These are phyloP conservation scores for Diutina scorzettiae DNA, from an alignment of 1,139 yeast species.

Conservation along the genomic window DNA sequence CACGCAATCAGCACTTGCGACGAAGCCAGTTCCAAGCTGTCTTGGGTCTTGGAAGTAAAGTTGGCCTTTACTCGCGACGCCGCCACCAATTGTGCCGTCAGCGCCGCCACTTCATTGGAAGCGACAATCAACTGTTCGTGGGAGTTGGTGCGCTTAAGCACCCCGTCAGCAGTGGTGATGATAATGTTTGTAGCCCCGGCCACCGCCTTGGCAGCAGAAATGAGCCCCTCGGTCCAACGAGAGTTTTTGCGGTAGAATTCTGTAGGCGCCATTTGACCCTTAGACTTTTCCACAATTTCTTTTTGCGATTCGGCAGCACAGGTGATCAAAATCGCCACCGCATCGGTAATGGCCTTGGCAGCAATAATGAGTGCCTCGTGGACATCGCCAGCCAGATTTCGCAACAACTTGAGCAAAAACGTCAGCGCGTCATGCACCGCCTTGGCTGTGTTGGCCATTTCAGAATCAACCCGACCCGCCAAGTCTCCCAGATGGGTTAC, in stretches of 20 bases:
- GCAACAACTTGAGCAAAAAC: slow-evolving; percentile 42
- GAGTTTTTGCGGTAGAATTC: slow-evolving; percentile 81
- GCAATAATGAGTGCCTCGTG: slow-evolving; percentile 71
- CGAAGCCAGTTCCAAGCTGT: slow-evolving; percentile 57
- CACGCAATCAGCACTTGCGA: slow-evolving; percentile 66
- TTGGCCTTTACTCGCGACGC: slow-evolving; percentile 84
- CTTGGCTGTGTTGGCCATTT: slow-evolving; percentile 60
- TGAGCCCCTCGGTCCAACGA: slow-evolving; percentile 90
- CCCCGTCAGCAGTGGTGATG: slow-evolving; percentile 81
- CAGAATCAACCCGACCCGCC: slow-evolving; percentile 59
- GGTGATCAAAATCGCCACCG: slow-evolving; percentile 58
- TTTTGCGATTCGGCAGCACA: slow-evolving; percentile 77
- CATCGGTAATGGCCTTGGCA: slow-evolving; percentile 72
- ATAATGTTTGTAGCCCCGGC: slow-evolving; percentile 74
- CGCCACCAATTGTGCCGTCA: slow-evolving; percentile 87
- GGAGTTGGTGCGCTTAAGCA: slow-evolving; percentile 46
- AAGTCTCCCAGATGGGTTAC: slow-evolving; percentile 20
- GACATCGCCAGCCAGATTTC: slow-evolving; percentile 41
- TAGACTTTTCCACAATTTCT: slow-evolving; percentile 68
- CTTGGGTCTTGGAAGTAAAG: slow-evolving; percentile 68
- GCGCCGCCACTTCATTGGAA: slow-evolving; percentile 84
- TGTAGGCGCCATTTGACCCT: slow-evolving; percentile 54
- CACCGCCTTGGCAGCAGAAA: slow-evolving; percentile 84
- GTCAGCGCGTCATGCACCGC: slow-evolving; percentile 58
- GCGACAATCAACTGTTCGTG: slow-evolving; percentile 86